These are phyloP conservation scores for Dispira parvispora DNA, from an alignment of 192 early-diverging fungal genomes.

Conservation along the genomic window DNA sequence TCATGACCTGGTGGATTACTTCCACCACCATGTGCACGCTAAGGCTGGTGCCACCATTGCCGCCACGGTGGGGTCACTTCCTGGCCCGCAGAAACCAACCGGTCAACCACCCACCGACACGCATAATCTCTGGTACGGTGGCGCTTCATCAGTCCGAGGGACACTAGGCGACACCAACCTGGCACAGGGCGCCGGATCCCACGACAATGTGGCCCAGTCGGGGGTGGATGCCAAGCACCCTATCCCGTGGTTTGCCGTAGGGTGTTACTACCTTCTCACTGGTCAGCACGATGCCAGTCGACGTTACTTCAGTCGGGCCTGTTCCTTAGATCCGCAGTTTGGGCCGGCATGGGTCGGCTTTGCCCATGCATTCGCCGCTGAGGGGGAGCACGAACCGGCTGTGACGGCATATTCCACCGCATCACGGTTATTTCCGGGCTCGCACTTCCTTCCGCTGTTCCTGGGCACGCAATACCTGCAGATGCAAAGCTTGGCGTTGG, in stretches of 20 bases:
- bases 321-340: conserved; percentile 39
- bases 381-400: conserved; percentile 60
- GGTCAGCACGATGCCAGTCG: conserved; percentile 30
- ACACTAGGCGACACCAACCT: too few species aligned
- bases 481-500: conserved; percentile 33
- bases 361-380: conserved; percentile 59
- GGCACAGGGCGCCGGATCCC: neutral
- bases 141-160: too few species aligned
- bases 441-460: conserved; percentile 50
- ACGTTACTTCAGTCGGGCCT: conserved; percentile 30
- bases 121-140: neutral
- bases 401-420: conserved; percentile 53
- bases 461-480: conserved; percentile 65
- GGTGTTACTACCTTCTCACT: conserved; percentile 53
- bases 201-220: neutral
- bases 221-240: neutral
- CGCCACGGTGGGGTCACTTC: neutral
- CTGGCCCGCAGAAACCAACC: neutral
- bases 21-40: conserved; percentile 5
- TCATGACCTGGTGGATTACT: conserved; percentile 49
- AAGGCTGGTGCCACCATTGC: conserved; percentile 1
- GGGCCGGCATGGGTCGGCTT: conserved; percentile 63
- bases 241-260: conserved; percentile 61
- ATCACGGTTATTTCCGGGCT: conserved; percentile 39
- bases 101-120: neutral